These are phyloP conservation scores for Bondarzewia mesenterica DNA, from an alignment of 1,284 basidiomycete species.

Conservation along the genomic window DNA sequence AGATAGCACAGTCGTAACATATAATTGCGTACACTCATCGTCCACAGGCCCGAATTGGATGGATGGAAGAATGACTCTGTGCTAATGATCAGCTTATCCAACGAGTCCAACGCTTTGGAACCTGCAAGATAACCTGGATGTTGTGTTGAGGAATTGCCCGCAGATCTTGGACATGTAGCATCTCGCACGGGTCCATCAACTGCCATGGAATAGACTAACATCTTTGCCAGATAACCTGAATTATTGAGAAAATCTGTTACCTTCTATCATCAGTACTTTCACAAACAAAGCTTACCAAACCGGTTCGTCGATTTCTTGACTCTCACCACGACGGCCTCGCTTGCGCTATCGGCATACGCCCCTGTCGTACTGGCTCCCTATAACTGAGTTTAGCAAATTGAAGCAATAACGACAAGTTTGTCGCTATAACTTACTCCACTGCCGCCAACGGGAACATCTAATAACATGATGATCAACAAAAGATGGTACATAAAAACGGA, in stretches of 20 bases:
- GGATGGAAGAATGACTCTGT: constrained; percentile 94
- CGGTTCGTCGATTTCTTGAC: constrained; percentile 76
- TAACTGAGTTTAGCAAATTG: constrained; percentile 2
- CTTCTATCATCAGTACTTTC: not conserved
- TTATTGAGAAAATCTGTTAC: not conserved
- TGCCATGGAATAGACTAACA: constrained; percentile 89
- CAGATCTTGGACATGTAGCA: constrained; percentile 27
- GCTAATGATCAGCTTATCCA: constrained; percentile 86
- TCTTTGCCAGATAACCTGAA: constrained; percentile 73
- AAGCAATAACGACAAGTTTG: not conserved
- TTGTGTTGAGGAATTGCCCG: constrained; percentile 17
- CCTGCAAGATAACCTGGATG: constrained; percentile 69
- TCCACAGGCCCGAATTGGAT: constrained; percentile 72
- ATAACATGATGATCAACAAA: constrained; percentile 5
- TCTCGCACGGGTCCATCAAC: constrained; percentile 66
- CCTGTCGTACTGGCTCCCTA: constrained; percentile 60
- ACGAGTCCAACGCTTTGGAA: constrained; percentile 82
- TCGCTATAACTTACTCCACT: constrained; percentile 37
- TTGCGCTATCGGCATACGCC: constrained; percentile 58
- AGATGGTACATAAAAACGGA: constrained; percentile 1
- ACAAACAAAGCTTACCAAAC: constrained; percentile 40
- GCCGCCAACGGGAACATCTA: constrained; percentile 69
- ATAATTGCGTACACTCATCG: constrained; percentile 33
- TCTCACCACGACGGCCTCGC: constrained; percentile 56
- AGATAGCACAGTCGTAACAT: constrained; percentile 13